Evolutionary conservation across 768 basidiomycete species (phyloP), one percentile per base, ranked within the genome.

Genomic region (Kwoniella botswanensis): DNA sequence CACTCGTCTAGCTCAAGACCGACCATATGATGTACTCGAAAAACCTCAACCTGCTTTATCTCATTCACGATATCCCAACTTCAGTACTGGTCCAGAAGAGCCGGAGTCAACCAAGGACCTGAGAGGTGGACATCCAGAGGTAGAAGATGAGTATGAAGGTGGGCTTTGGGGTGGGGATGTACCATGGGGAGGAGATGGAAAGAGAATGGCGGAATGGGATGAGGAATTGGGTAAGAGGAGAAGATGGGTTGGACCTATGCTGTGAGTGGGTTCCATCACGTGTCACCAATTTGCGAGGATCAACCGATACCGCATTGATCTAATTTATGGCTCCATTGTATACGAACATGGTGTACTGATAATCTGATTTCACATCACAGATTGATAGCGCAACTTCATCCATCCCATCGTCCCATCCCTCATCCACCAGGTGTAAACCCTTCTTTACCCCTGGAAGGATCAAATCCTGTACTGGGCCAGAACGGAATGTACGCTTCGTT

Each of bases 161-260:
- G 56, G 68, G 22, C 22, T 75, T 7, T 77, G 76, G 73, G 57
- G 71, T 53, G 63, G 61, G 21, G 70, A 71, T 64, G 71, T 65
- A 21, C 71, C 44, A 2, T 53, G 53, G 68, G 35, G 58, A 13
- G 21, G 65, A 21, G 59, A 57, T 67, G 73, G 68, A 13, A 59
- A 42, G 18, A 69, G 71, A n/a, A 75, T 74, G 69, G 78, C 72
- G 13, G 79, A 79, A 53, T 77, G 75, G 74, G 76, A 79, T 67
- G 67, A 71, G 11, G 64, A 58, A 41, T 54, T 57, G 12, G 74
- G 76, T 6, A 65, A 64, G 52, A 62, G 71, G 41, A 69, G 56
- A 41, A 46, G 79, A 50, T 83, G 82, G 82, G 80, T 83, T 35
- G 82, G 82, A 35, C 82, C 82, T 2, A 79, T 83, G 73, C 59